phyloP scores from a whole-genome alignment of 208 protist genomes.

The Vickermania ingenoplastis region DNA sequence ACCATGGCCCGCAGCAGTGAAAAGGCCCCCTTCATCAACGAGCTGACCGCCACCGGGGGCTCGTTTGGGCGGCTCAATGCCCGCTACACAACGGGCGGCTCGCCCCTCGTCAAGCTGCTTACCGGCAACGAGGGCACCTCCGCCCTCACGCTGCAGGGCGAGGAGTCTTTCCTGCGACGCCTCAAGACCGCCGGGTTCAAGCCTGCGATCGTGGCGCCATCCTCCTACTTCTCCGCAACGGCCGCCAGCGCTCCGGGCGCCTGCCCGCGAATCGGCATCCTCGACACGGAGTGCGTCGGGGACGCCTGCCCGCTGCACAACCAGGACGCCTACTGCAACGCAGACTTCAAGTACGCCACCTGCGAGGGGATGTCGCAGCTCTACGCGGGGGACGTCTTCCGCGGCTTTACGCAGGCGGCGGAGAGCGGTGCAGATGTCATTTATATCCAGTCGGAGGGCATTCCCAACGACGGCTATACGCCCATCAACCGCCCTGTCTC shows the following conservation, averaged over 20 bases:
- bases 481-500: conserved; percentile 4
- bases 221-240: conserved; percentile 31
- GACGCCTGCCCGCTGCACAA: conserved; percentile 13
- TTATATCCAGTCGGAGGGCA: conserved; percentile 28
- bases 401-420: conserved; percentile 22
- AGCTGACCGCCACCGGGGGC: conserved; percentile 29
- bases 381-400: conserved; percentile 32
- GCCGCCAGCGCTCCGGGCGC: conserved; percentile 1
- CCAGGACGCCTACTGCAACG: conserved; percentile 39
- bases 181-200: conserved; percentile 26
- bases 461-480: neutral
- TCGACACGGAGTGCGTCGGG: conserved; percentile 51
- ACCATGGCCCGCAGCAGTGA: conserved; percentile 34
- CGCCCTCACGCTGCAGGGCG: conserved; percentile 19
- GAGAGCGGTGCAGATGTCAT: conserved; percentile 33
- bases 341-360: conserved; percentile 40
- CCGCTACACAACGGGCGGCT: neutral
- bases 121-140: conserved; percentile 22
- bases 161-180: conserved; percentile 30
- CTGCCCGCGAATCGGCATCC: conserved; percentile 31
- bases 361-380: conserved; percentile 36
- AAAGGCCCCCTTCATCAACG: conserved; percentile 51
- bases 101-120: conserved; percentile 40
- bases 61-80: conserved; percentile 17
- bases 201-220: conserved; percentile 32